These are phyloP conservation scores for Teunomyces kruisii DNA, from an alignment of 805 yeast species.

Conservation along the genomic window DNA sequence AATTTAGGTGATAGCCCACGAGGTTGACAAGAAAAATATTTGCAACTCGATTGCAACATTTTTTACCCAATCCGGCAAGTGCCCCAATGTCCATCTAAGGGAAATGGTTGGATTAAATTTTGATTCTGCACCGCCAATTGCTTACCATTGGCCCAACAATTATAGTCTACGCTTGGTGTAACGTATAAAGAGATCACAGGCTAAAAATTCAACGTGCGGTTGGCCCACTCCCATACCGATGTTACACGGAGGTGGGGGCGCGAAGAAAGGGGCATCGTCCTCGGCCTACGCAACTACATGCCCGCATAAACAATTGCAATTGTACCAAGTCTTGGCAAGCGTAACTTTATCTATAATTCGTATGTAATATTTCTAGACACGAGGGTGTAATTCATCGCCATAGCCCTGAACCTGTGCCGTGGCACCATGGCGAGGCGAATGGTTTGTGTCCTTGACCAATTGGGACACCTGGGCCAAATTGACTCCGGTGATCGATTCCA, in stretches of 20 bases:
- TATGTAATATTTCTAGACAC: background rate
- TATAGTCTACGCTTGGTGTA: too few relatives aligned
- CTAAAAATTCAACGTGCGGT: too few relatives aligned
- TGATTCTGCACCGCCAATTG: too few relatives aligned
- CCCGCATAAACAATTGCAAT: background rate
- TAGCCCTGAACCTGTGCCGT: background rate
- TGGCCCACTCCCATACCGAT: too few relatives aligned
- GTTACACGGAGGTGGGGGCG: too few relatives aligned
- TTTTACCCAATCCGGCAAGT: background rate
- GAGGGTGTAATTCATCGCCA: conserved; percentile 2
- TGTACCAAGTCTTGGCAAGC: conserved; percentile 1
- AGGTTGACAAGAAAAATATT: conserved; percentile 1
- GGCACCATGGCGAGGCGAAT: conserved; percentile 31
- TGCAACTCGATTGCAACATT: background rate
- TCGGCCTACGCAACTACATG: too few relatives aligned
- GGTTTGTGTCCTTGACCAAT: conserved; percentile 49
- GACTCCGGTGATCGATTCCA: conserved; percentile 54
- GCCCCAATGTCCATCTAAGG: too few relatives aligned
- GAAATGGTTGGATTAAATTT: too few relatives aligned
- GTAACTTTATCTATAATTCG: background rate
- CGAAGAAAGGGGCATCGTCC: too few relatives aligned
- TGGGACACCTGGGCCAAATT: conserved; percentile 51
- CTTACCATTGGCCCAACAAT: too few relatives aligned
- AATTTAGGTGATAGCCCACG: conserved; percentile 1
- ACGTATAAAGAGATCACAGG: too few relatives aligned